These are phyloP conservation scores for Hymenoscyphus infarciens DNA, from an alignment of 2,329 filamentous ascomycete genomes.

Conservation along the genomic window DNA sequence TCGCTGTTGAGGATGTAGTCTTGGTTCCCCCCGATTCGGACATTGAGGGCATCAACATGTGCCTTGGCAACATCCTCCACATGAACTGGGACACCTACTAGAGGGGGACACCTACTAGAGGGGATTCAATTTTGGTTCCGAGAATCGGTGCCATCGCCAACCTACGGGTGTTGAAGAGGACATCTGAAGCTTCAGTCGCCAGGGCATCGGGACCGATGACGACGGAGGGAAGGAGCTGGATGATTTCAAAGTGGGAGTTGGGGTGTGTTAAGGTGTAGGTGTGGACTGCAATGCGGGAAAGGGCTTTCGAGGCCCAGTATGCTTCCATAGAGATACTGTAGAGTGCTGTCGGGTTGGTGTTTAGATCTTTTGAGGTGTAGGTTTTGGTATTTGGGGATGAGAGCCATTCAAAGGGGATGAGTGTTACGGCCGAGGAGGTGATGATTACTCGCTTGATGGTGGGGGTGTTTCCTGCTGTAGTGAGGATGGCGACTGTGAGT, in stretches of 20 bases:
- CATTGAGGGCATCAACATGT: conserved; percentile 23
- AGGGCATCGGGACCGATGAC: conserved; percentile 21
- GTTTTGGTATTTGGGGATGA: conserved; percentile 18
- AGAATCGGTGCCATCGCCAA: conserved; percentile 8
- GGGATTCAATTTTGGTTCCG: neutral
- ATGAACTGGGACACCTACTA: conserved; percentile 19
- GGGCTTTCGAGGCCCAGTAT: conserved; percentile 33
- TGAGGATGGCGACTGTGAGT: conserved; percentile 20
- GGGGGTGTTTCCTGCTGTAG: conserved; percentile 20
- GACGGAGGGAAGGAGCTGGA: conserved; percentile 20
- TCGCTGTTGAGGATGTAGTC: conserved; percentile 17
- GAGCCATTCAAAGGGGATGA: conserved; percentile 22
- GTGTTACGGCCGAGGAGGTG: conserved; percentile 29
- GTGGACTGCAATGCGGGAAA: conserved; percentile 27
- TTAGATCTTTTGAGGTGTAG: conserved; percentile 21
- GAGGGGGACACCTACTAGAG: conserved; percentile 11
- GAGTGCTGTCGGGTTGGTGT: conserved; percentile 9
- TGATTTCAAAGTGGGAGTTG: conserved; percentile 19
- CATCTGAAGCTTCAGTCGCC: conserved; percentile 14
- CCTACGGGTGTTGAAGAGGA: conserved; percentile 4
- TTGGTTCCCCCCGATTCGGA: conserved; percentile 19
- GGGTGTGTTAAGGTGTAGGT: conserved; percentile 24
- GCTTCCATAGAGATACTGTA: conserved; percentile 27
- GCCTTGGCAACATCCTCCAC: conserved; percentile 24
- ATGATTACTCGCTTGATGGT: conserved; percentile 26